These are phyloP conservation scores for Nemania sp. DNA, from an alignment of 2,329 filamentous ascomycete genomes.

Conservation along the genomic window DNA sequence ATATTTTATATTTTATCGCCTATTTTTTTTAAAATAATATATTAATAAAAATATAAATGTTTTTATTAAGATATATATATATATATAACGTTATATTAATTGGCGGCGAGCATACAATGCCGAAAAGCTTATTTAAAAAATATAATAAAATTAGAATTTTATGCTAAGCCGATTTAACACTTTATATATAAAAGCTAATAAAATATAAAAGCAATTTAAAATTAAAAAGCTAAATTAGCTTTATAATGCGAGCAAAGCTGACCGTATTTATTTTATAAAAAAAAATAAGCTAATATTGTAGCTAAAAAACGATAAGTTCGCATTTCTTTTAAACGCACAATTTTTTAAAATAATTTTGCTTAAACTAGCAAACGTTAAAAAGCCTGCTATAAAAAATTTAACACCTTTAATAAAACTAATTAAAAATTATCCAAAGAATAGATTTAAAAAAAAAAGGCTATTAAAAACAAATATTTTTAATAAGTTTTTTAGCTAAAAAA, in stretches of 20 bases:
- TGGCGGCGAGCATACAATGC: neutral
- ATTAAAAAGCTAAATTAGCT: neutral
- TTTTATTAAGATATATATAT: neutral
- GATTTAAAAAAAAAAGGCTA: neutral
- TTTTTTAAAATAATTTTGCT: neutral
- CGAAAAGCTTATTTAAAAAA: neutral
- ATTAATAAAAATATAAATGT: neutral
- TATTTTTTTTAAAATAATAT: neutral
- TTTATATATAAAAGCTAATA: neutral
- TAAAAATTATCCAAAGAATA: neutral
- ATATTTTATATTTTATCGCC: too few relatives aligned
- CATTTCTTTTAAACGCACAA: neutral
- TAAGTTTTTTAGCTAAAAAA: neutral
- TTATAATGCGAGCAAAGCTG: neutral
- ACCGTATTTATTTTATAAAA: neutral
- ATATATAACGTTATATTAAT: neutral
- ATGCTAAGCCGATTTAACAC: neutral
- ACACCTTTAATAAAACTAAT: neutral
- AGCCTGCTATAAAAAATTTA: neutral
- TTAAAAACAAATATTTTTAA: neutral
- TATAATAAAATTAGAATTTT: neutral
- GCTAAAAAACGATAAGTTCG: neutral
- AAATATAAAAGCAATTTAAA: neutral
- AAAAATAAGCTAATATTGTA: neutral
- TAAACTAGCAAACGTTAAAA: neutral